These are phyloP conservation scores for Trichocomaceae sp. DNA, from an alignment of 2,329 filamentous ascomycete species.

Conservation along the genomic window DNA sequence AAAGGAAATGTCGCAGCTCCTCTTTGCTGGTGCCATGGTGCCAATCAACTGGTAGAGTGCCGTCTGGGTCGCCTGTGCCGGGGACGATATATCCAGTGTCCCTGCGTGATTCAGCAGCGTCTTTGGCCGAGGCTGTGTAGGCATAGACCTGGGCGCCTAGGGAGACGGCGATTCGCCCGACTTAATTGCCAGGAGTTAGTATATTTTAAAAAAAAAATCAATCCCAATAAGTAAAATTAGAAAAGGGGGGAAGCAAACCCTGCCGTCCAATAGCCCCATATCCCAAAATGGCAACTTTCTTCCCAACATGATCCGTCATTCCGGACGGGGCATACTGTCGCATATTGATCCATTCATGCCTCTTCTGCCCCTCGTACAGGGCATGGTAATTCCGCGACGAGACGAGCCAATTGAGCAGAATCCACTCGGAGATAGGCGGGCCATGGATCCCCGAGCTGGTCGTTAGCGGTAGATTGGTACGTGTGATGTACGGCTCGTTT, in stretches of 20 bases:
- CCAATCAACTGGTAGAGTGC: slow-evolving; percentile 50
- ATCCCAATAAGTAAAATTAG: neutral
- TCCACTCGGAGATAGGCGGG: slow-evolving; percentile 62
- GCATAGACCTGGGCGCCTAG: slow-evolving; percentile 68
- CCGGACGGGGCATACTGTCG: neutral
- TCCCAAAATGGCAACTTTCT: slow-evolving; percentile 54
- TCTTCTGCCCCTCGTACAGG: slow-evolving; percentile 53
- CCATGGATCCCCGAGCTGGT: slow-evolving; percentile 53
- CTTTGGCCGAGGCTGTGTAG: slow-evolving; percentile 65
- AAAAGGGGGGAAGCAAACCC: slow-evolving; percentile 33
- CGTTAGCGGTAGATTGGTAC: slow-evolving; percentile 48
- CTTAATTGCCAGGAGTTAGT: slow-evolving; percentile 24
- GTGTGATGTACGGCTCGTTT: slow-evolving; percentile 47
- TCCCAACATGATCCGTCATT: slow-evolving; percentile 48
- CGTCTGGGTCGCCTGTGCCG: slow-evolving; percentile 57
- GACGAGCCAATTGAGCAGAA: slow-evolving; percentile 56
- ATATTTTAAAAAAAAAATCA: too few species aligned
- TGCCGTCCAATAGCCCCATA: slow-evolving; percentile 59
- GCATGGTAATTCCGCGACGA: slow-evolving; percentile 49
- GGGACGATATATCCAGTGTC: slow-evolving; percentile 63
- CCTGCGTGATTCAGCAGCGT: slow-evolving; percentile 56
- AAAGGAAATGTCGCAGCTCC: slow-evolving; percentile 48
- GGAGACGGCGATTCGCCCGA: slow-evolving; percentile 53
- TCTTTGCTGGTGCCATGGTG: slow-evolving; percentile 50
- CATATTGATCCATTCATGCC: slow-evolving; percentile 44